Evolutionary conservation across 495 filamentous ascomycete genomes (phyloP).

Genomic region (Chlorociboria aeruginascens): DNA sequence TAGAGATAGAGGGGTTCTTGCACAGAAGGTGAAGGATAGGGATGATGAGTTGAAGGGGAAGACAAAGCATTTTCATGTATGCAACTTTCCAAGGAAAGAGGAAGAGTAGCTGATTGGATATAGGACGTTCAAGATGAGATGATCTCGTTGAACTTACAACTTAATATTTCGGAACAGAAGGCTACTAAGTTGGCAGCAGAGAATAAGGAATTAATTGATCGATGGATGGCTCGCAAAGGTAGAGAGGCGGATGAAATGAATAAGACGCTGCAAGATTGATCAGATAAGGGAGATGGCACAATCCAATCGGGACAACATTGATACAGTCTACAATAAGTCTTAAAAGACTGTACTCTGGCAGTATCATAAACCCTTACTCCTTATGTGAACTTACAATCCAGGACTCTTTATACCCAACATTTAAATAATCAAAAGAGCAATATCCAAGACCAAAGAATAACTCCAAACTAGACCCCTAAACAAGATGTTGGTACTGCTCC

Average conservation of each 20-base stretch:
- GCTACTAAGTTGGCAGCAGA: slow-evolving; percentile 58
- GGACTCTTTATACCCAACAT: no score
- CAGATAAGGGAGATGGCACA: background rate
- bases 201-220: slow-evolving; percentile 76
- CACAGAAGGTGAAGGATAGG: slow-evolving; percentile 56
- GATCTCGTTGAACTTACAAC: slow-evolving; percentile 69
- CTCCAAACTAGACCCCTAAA: background rate
- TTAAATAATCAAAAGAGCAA: background rate
- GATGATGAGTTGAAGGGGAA: slow-evolving; percentile 81
- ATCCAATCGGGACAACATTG: background rate
- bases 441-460: background rate
- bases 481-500: slow-evolving; percentile 7
- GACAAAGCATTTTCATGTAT: slow-evolving; percentile 64
- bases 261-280: slow-evolving; percentile 22
- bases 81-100: background rate
- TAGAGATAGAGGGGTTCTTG: slow-evolving; percentile 46
- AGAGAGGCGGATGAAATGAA: slow-evolving; percentile 87
- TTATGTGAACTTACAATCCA: no score
- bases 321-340: background rate
- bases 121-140: slow-evolving; percentile 86
- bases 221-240: slow-evolving; percentile 82
- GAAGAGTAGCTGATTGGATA: slow-evolving; percentile 8
- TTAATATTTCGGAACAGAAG: slow-evolving; percentile 72
- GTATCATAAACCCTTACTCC: no score
- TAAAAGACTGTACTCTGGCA: background rate